These are phyloP conservation scores for Albatrellus ellisii DNA, from an alignment of 768 basidiomycete species.

Conservation along the genomic window DNA sequence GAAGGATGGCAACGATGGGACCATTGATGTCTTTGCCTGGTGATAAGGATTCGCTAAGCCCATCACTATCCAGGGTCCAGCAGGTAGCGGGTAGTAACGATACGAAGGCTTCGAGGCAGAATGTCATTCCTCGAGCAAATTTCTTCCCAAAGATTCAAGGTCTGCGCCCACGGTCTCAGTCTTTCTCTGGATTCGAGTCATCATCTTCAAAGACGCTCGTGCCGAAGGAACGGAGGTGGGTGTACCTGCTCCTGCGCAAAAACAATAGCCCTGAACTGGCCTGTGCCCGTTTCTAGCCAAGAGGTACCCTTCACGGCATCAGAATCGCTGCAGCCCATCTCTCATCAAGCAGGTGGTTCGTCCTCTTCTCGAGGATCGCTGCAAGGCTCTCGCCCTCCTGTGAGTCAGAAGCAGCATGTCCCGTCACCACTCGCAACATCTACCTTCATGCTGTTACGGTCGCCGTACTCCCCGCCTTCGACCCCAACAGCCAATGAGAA, in stretches of 20 bases:
- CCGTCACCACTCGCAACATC: constrained; percentile 13
- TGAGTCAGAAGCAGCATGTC: constrained; percentile 10
- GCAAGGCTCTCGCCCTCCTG: constrained; percentile 3
- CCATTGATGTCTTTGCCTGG: background rate
- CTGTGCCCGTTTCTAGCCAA: background rate
- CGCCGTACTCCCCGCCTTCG: background rate
- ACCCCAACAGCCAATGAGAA: background rate
- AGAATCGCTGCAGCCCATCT: background rate
- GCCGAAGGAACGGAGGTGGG: constrained; percentile 14
- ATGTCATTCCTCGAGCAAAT: constrained; percentile 38
- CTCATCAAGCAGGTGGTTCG: background rate
- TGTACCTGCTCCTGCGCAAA: no score
- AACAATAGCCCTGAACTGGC: no score
- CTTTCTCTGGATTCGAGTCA: constrained; percentile 61
- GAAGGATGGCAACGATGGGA: background rate
- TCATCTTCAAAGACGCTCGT: constrained; percentile 17
- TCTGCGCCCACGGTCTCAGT: constrained; percentile 46
- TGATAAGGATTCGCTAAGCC: background rate
- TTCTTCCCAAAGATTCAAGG: constrained; percentile 46
- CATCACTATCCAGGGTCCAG: background rate
- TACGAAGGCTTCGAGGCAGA: background rate
- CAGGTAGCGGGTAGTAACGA: constrained; percentile 1
- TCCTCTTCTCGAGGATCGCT: constrained; percentile 3
- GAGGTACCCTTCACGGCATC: constrained; percentile 1
- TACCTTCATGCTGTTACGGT: background rate